phyloP scores from a whole-genome alignment of 306 rosid species.

The Gastrolobium villosum region DNA sequence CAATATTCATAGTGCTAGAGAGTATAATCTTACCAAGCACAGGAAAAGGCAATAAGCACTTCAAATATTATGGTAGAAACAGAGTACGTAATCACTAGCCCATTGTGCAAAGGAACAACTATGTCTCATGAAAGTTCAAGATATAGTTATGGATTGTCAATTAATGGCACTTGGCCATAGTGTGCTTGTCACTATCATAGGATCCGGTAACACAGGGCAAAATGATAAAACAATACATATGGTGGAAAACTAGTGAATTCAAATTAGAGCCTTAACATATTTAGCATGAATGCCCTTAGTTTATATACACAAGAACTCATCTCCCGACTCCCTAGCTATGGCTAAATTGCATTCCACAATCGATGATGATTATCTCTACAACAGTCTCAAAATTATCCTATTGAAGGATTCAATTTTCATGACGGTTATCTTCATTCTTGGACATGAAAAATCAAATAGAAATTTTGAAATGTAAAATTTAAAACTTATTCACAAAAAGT shows the following conservation, averaged over 20 bases:
- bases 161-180: neutral
- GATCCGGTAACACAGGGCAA: conserved; percentile 6
- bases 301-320: neutral
- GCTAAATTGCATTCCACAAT: conserved; percentile 7
- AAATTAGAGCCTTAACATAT: neutral
- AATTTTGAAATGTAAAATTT: neutral
- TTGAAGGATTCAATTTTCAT: neutral
- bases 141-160: neutral
- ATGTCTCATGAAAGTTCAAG: neutral
- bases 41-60: neutral
- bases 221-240: conserved; percentile 2
- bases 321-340: neutral
- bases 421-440: conserved; percentile 2
- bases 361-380: neutral
- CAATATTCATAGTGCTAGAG: neutral
- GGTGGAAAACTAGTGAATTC: neutral
- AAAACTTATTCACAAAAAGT: neutral
- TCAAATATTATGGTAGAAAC: conserved; percentile 8
- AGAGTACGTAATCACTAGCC: neutral
- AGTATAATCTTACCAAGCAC: neutral
- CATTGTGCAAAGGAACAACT: conserved; percentile 17
- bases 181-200: neutral
- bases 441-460: conserved; percentile 4
- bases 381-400: conserved; percentile 14
- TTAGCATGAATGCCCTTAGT: conserved; percentile 1